Base-by-base conservation (phyloP, 768 basidiomycete genomes). In the Boletus tylopilopsis region DNA sequence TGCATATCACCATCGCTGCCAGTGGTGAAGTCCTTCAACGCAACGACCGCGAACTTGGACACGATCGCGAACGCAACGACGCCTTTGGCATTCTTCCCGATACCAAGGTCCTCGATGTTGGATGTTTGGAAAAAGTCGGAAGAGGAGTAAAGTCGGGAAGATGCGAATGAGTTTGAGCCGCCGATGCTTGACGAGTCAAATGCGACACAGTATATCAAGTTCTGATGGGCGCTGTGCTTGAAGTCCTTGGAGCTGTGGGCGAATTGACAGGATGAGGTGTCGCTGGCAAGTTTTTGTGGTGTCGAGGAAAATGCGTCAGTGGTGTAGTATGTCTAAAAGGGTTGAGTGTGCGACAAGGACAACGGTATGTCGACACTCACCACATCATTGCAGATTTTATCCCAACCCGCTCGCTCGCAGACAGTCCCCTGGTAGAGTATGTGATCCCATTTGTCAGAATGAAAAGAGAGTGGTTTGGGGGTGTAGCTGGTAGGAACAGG, bases 41-140 rank as follows among this genome's bases (percentile, higher is more conserved):
- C 95, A 6, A 91, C 94, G 10, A 98, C 87, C 5, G 91, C 87
- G 63, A 85, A 99, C 64, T 94, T 93, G 68, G 84, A 85, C 7
- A 96, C 91, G 46, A 94, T 89, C 0, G 95, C 95, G 44, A 99
- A 81, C 0, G 92, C 95, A 5, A 91, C 76, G n/a, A 99, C 84
- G 1, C 95, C 96, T 27, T 80, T 82, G 0, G 93, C 89, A 45
- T 85, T 82, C 69, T 84, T 90, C 6, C 82, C 85, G 16, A 92
- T 87, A 2, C 94, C 91, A 1, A 99, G 76, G 58, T 92, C 89
- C 58, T 95, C 92, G 39, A 87, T 73, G n/a, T 75, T 75, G 38
- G 64, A 76, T 0, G 67, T 62, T 4, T 73, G 57, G 76, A 95
- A 98, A 66, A 90, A 98, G 72, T 96, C 90, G 2, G 82, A 81